Evolutionary conservation across 78 protist genomes (phyloP).

Genomic region (Creolimax fragrantissima): DNA sequence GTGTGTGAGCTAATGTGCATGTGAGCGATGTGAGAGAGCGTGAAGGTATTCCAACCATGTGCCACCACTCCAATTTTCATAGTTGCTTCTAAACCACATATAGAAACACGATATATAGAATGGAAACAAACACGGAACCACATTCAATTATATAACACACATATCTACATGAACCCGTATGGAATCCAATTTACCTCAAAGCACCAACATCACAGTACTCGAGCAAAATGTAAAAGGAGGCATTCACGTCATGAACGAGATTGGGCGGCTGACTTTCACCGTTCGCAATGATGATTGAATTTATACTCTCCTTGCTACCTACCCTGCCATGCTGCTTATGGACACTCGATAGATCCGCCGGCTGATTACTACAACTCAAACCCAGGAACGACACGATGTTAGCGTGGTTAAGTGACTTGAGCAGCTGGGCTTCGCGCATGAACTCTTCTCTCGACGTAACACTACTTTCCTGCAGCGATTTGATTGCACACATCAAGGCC

Average conservation of each 20-base stretch:
- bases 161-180: background rate
- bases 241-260: too few relatives aligned
- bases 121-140: background rate
- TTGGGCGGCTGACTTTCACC: too few relatives aligned
- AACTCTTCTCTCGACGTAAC: background rate
- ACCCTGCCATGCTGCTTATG: too few relatives aligned
- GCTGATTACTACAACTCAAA: background rate
- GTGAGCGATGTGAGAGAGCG: too few relatives aligned
- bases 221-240: background rate
- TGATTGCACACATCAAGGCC: background rate
- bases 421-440: background rate
- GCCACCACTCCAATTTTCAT: too few relatives aligned
- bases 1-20: too few relatives aligned
- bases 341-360: too few relatives aligned
- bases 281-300: too few relatives aligned
- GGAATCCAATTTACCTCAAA: background rate
- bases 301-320: too few relatives aligned
- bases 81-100: too few relatives aligned
- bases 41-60: too few relatives aligned
- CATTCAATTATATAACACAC: background rate
- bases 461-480: background rate
- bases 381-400: constrained; percentile 6
- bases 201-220: background rate
- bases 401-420: background rate
- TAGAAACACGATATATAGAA: too few relatives aligned